phyloP scores from a whole-genome alignment of 202 grass and related monocot species.

The Hordeum pubiflorum region DNA sequence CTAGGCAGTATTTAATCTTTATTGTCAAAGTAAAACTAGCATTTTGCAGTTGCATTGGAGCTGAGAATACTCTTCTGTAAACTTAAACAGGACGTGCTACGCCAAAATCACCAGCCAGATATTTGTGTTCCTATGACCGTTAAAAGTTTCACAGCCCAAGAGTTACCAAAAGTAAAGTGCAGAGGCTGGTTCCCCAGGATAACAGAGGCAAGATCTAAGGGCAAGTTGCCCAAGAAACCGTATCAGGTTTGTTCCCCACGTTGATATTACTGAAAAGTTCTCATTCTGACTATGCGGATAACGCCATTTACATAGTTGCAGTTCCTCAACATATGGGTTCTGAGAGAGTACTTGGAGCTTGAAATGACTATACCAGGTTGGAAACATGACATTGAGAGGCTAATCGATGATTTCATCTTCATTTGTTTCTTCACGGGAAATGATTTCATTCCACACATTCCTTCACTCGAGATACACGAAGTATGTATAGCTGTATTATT shows the following conservation, averaged over 20 bases:
- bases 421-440: slow-evolving; percentile 65
- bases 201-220: neutral
- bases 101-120: neutral
- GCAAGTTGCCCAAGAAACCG: slow-evolving; percentile 10
- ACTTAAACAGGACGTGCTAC: slow-evolving; percentile 16
- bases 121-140: neutral
- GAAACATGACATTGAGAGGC: slow-evolving; percentile 37
- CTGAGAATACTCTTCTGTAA: neutral
- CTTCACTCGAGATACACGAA: slow-evolving; percentile 56
- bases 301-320: neutral
- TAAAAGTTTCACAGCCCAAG: slow-evolving; percentile 14
- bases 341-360: slow-evolving; percentile 66
- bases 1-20: neutral
- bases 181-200: slow-evolving; percentile 24
- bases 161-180: slow-evolving; percentile 16
- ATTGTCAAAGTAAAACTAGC: neutral
- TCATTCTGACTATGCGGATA: neutral
- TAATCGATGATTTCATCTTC: slow-evolving; percentile 67
- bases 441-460: slow-evolving; percentile 67
- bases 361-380: slow-evolving; percentile 32
- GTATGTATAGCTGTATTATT: slow-evolving; percentile 3
- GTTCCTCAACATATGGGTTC: slow-evolving; percentile 60
- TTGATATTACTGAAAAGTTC: neutral
- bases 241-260: slow-evolving; percentile 32
- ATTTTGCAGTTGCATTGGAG: neutral